Percentiles rank a stretch among this genome's conserved stretches.
Evolutionary conservation across 2,329 filamentous ascomycete species (phyloP).

Genomic region (Colletotrichum brevisporum): DNA sequence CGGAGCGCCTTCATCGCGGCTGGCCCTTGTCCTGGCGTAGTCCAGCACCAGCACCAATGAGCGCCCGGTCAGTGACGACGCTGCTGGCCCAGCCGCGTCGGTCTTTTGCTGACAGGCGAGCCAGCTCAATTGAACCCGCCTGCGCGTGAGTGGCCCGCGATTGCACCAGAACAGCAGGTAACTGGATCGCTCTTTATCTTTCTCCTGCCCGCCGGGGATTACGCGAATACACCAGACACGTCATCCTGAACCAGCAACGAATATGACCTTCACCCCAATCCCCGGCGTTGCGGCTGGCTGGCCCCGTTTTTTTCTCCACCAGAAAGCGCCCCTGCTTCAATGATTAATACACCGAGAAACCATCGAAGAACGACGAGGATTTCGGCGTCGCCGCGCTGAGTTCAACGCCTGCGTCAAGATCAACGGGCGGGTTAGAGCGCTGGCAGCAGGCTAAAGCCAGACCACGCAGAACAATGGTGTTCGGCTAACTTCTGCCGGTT

Average conservation of each 20-base stretch:
- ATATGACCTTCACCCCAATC: slow-evolving; percentile 15
- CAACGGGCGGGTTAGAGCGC: too few relatives aligned
- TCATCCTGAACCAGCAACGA: slow-evolving; percentile 16
- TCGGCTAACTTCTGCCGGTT: too few relatives aligned
- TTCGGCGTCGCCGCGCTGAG: too few relatives aligned
- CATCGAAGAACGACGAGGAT: too few relatives aligned
- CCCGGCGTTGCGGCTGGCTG: slow-evolving; percentile 10
- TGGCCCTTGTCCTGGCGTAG: slow-evolving; percentile 26
- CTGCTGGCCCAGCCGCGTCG: slow-evolving; percentile 13
- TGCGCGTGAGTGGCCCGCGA: slow-evolving; percentile 17
- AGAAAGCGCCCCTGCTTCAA: neutral
- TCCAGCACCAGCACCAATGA: neutral
- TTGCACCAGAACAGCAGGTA: slow-evolving; percentile 7
- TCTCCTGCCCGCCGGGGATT: neutral
- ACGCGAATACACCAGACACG: slow-evolving; percentile 6
- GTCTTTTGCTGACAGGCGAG: slow-evolving; percentile 21
- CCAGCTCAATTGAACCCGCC: slow-evolving; percentile 17
- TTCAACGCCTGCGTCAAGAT: too few relatives aligned
- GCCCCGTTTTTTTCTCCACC: slow-evolving; percentile 2
- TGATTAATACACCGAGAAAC: too few relatives aligned
- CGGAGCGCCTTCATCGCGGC: slow-evolving; percentile 5
- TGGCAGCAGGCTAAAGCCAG: too few relatives aligned
- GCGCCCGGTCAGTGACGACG: slow-evolving; percentile 11
- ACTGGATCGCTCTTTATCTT: slow-evolving; percentile 6
- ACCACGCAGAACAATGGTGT: too few relatives aligned